phyloP scores from a whole-genome alignment of 495 filamentous ascomycete genomes.

The Penicillium chermesinum region DNA sequence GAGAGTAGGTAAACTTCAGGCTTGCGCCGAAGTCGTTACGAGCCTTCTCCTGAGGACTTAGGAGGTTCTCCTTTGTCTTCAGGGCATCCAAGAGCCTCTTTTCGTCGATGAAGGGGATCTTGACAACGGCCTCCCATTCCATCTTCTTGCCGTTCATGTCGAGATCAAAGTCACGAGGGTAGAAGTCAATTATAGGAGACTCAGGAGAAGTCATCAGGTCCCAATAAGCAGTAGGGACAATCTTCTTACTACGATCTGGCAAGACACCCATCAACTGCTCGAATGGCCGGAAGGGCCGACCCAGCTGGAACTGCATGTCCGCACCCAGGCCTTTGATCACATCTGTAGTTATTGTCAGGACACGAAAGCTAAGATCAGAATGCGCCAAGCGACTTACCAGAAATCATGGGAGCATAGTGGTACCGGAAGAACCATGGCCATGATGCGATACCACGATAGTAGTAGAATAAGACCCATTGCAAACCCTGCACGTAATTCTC shows the following conservation, averaged over 20 bases:
- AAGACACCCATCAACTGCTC: slow-evolving; percentile 98
- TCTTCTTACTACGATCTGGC: slow-evolving; percentile 93
- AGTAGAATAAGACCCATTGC: slow-evolving; percentile 98
- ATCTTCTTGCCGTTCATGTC: slow-evolving; percentile 99
- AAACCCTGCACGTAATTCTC: slow-evolving; percentile 98
- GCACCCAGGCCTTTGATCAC: slow-evolving; percentile 80
- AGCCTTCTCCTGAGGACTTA: slow-evolving; percentile 68
- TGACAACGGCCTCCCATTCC: slow-evolving; percentile 99
- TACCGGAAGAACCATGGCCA: slow-evolving; percentile 99
- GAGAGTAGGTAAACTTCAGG: slow-evolving; percentile 85
- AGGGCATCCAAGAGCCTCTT: slow-evolving; percentile 77
- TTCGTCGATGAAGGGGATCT: slow-evolving; percentile 98
- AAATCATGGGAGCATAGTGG: slow-evolving; percentile 97
- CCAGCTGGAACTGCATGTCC: slow-evolving; percentile 85
- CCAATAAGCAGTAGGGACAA: slow-evolving; percentile 83
- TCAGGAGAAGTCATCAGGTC: slow-evolving; percentile 84
- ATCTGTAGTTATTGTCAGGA: slow-evolving; percentile 46
- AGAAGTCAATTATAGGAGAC: slow-evolving; percentile 98
- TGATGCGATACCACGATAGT: slow-evolving; percentile 92
- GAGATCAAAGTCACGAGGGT: slow-evolving; percentile 93
- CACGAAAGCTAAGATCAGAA: neutral
- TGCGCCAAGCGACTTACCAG: slow-evolving; percentile 45
- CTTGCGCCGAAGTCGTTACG: slow-evolving; percentile 89
- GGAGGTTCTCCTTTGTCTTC: slow-evolving; percentile 69
- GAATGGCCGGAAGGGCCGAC: slow-evolving; percentile 88